Conservation (phyloP, 371 early-diverging fungal species). For the Parasitella parasitica region DNA sequence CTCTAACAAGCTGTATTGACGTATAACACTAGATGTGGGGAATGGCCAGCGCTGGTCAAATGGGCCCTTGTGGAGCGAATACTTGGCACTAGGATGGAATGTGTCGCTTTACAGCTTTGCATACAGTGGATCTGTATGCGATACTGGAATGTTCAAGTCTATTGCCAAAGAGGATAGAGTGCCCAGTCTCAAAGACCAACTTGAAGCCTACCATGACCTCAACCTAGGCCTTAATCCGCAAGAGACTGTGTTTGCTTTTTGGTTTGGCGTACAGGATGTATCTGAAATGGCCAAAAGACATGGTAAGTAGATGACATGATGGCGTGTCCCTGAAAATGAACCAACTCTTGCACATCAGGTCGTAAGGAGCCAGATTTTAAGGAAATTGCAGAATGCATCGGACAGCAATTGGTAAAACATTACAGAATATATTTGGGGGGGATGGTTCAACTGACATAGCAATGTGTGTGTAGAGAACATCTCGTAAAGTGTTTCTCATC, state of each 20-base stretch:
- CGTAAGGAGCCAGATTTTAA: constrained; percentile 22
- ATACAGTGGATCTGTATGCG: constrained; percentile 45
- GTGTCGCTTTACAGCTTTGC: constrained; percentile 43
- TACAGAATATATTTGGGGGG: too few relatives aligned
- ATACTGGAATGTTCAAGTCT: constrained; percentile 28
- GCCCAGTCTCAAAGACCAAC: constrained; percentile 46
- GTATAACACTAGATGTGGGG: constrained; percentile 25
- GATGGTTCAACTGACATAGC: not conserved
- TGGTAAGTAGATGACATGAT: not conserved
- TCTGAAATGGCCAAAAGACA: constrained; percentile 13
- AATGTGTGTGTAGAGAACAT: constrained; percentile 15
- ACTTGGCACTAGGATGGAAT: constrained; percentile 45
- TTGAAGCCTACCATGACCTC: constrained; percentile 39
- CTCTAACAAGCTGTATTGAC: not conserved
- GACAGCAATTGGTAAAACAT: constrained; percentile 31
- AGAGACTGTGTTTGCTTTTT: constrained; percentile 51
- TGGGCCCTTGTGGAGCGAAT: constrained; percentile 49
- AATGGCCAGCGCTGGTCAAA: constrained; percentile 41
- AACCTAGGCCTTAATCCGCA: constrained; percentile 28
- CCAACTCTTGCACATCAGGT: not conserved
- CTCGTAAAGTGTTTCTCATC: constrained; percentile 33
- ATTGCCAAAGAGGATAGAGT: constrained; percentile 17
- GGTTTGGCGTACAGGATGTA: constrained; percentile 45
- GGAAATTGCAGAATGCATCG: constrained; percentile 28
- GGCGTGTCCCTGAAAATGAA: not conserved